Evolutionary conservation across 345 rosid species (phyloP).

Genomic region (Eutrema japonicum): DNA sequence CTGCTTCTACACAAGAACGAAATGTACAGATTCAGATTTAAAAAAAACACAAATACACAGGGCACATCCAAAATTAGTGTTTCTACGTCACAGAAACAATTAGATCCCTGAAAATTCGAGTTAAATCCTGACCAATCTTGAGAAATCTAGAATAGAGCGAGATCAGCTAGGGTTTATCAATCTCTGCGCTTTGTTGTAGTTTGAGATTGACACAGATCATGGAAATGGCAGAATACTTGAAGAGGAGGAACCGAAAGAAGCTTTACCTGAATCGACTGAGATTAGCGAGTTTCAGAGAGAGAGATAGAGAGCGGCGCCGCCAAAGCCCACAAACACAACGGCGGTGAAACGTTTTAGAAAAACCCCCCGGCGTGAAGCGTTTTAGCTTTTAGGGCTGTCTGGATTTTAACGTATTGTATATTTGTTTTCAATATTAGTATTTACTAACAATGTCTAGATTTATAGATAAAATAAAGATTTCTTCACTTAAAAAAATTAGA

Average conservation of each 20-base stretch:
- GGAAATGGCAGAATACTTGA: neutral
- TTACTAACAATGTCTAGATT: no score
- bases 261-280: slow-evolving; percentile 26
- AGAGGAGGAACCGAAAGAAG: slow-evolving; percentile 4
- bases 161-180: slow-evolving; percentile 1
- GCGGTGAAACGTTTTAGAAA: neutral
- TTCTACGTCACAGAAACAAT: neutral
- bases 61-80: neutral
- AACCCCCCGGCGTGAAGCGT: neutral
- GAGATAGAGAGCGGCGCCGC: neutral
- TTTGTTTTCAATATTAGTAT: no score
- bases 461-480: no score
- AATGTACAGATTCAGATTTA: slow-evolving; percentile 12
- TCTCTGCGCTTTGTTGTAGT: neutral
- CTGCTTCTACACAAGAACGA: slow-evolving; percentile 22
- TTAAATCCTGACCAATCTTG: neutral
- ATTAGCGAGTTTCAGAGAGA: neutral
- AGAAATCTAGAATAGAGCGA: neutral
- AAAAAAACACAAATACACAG: neutral
- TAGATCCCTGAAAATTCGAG: neutral
- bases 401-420: neutral
- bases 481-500: no score
- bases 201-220: neutral
- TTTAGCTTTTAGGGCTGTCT: neutral
- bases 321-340: slow-evolving; percentile 2